Conservation (phyloP, 1,139 yeast species). For the Geotrichum bryndzae region DNA sequence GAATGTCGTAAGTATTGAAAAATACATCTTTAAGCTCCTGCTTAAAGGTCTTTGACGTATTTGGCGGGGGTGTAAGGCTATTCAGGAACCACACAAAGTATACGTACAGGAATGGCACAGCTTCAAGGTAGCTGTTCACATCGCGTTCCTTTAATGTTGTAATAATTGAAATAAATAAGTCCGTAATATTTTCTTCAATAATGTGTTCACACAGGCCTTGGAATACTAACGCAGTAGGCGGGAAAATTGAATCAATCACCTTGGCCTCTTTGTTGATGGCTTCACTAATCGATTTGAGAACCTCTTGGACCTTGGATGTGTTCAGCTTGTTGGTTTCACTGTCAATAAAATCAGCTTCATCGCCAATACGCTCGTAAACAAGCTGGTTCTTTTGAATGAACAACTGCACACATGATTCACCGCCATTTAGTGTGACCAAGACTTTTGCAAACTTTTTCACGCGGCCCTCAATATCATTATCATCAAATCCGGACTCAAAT, state of each 20-base stretch:
- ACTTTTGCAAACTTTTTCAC: constrained; percentile 36
- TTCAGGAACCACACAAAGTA: constrained; percentile 19
- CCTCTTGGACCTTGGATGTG: constrained; percentile 28
- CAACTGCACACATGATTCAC: constrained; percentile 42
- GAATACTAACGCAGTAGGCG: constrained; percentile 28
- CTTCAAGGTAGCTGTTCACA: constrained; percentile 11
- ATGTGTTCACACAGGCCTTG: constrained; percentile 33
- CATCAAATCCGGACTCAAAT: constrained; percentile 52
- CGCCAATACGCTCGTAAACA: constrained; percentile 24
- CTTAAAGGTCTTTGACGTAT: constrained; percentile 8
- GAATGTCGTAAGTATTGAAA: constrained; percentile 13
- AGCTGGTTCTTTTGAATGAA: constrained; percentile 45
- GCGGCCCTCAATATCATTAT: constrained; percentile 42
- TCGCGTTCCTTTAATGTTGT: constrained; percentile 19
- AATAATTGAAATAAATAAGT: constrained; percentile 29
- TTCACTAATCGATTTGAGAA: constrained; percentile 34
- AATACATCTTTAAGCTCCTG: constrained; percentile 10
- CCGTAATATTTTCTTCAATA: constrained; percentile 36
- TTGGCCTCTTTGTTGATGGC: constrained; percentile 35
- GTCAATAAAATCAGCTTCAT: constrained; percentile 25
- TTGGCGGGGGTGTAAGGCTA: constrained; percentile 9
- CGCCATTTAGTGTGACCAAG: constrained; percentile 37
- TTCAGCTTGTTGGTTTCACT: constrained; percentile 30
- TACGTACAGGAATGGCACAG: constrained; percentile 17
- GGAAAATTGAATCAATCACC: constrained; percentile 38